These are phyloP conservation scores for Hirsutella minnesotensis DNA, from an alignment of 2,329 filamentous ascomycete genomes.

Conservation along the genomic window DNA sequence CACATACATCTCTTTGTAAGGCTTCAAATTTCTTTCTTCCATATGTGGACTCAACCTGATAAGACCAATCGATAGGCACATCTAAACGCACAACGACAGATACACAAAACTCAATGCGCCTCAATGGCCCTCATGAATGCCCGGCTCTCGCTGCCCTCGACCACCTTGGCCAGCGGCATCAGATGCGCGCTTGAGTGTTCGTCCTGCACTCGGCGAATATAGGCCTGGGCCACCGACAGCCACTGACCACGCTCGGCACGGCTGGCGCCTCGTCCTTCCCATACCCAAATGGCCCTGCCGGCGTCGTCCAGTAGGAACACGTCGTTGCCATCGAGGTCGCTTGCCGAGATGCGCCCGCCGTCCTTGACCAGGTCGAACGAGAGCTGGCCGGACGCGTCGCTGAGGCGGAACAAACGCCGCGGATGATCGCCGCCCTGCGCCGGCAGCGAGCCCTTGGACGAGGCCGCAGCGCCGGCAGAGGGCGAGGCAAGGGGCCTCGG, in stretches of 20 bases:
- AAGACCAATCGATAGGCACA: too few species aligned
- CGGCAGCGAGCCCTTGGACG: background rate
- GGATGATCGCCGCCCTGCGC: constrained; percentile 6
- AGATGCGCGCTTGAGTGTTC: constrained; percentile 22
- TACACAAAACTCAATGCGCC: constrained; percentile 5
- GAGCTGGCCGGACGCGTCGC: constrained; percentile 46
- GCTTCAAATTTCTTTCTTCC: too few species aligned
- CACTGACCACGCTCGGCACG: constrained; percentile 45
- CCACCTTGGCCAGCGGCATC: constrained; percentile 44
- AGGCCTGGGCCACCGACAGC: constrained; percentile 46
- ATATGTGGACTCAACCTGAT: too few species aligned
- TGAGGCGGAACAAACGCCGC: constrained; percentile 47
- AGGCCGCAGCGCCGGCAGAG: background rate
- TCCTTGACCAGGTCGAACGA: constrained; percentile 48
- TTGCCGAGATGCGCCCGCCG: constrained; percentile 27
- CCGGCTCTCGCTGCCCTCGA: constrained; percentile 41
- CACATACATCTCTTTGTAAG: too few species aligned
- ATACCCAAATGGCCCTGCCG: constrained; percentile 50
- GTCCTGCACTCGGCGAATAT: constrained; percentile 31
- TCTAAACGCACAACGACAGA: too few species aligned
- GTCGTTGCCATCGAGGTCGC: constrained; percentile 45
- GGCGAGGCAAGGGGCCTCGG: constrained; percentile 25
- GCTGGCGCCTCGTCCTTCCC: constrained; percentile 50
- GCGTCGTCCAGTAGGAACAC: constrained; percentile 51
- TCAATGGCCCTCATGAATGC: constrained; percentile 37